These are phyloP conservation scores for Alternaria triticina DNA, from an alignment of 2,329 filamentous ascomycete species.

Conservation along the genomic window DNA sequence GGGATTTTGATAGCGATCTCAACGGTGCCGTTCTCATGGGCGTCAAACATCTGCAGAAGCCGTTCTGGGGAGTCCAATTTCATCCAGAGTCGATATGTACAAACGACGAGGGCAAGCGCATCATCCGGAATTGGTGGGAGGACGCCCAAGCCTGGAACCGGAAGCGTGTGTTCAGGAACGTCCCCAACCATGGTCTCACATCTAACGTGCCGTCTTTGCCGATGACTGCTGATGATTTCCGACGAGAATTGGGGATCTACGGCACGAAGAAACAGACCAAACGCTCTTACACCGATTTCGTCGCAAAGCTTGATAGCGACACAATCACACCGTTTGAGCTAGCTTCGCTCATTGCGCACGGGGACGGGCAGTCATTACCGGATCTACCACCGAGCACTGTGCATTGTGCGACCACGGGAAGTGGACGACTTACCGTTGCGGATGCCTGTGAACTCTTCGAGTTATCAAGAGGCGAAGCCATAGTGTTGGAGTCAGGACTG, in stretches of 20 bases:
- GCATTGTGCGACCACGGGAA: constrained; percentile 44
- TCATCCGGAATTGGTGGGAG: constrained; percentile 79
- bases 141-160: constrained; percentile 64
- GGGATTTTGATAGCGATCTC: constrained; percentile 52
- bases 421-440: constrained; percentile 45
- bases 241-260: constrained; percentile 23
- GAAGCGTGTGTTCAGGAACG: constrained; percentile 21
- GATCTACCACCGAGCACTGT: constrained; percentile 36
- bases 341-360: constrained; percentile 36
- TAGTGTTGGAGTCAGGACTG: constrained; percentile 57
- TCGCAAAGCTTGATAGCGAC: constrained; percentile 15
- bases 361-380: constrained; percentile 29
- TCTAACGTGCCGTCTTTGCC: constrained; percentile 19
- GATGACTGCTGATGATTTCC: constrained; percentile 27
- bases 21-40: constrained; percentile 77
- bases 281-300: constrained; percentile 7
- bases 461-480: constrained; percentile 43
- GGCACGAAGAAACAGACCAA: constrained; percentile 10
- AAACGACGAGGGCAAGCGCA: constrained; percentile 65
- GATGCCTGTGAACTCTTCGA: constrained; percentile 47
- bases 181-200: constrained; percentile 10
- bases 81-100: constrained; percentile 91
- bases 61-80: constrained; percentile 88
- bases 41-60: constrained; percentile 69
- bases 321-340: constrained; percentile 28